Evolutionary conservation across 306 rosid species (phyloP).

Genomic region (Clitoria ternatea): DNA sequence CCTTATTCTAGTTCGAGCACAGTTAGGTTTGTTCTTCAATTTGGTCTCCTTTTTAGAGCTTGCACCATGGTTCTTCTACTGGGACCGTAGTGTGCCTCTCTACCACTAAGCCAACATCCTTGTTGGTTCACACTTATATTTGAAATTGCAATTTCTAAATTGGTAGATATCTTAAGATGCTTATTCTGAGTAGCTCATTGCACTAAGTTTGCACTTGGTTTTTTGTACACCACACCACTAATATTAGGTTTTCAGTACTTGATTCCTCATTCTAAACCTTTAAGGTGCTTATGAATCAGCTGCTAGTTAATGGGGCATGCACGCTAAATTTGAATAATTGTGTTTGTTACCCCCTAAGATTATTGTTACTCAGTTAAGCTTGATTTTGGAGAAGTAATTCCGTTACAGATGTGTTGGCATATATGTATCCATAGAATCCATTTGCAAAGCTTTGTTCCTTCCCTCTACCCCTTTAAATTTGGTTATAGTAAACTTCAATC

Average conservation of each 20-base stretch:
- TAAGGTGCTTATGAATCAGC: background rate
- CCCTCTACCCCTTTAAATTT: background rate
- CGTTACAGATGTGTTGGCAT: background rate
- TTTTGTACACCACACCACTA: background rate
- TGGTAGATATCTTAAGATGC: background rate
- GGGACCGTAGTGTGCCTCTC: too few relatives aligned
- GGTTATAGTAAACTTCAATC: background rate
- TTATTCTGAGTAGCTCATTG: background rate
- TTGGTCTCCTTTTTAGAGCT: too few relatives aligned
- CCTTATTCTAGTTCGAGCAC: too few relatives aligned
- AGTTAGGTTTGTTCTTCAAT: too few relatives aligned
- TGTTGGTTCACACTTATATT: background rate
- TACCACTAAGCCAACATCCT: too few relatives aligned
- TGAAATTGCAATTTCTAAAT: background rate
- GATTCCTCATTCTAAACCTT: background rate
- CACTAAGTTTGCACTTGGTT: background rate
- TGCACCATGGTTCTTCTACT: too few relatives aligned
- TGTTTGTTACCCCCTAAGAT: background rate
- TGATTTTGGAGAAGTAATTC: constrained; percentile 2
- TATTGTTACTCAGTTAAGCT: background rate
- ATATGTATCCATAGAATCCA: background rate
- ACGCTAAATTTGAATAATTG: constrained; percentile 5
- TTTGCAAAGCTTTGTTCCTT: background rate
- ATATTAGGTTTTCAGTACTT: background rate
- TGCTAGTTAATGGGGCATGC: background rate